phyloP scores from a whole-genome alignment of 306 rosid genomes.

The Pueraria montana region DNA sequence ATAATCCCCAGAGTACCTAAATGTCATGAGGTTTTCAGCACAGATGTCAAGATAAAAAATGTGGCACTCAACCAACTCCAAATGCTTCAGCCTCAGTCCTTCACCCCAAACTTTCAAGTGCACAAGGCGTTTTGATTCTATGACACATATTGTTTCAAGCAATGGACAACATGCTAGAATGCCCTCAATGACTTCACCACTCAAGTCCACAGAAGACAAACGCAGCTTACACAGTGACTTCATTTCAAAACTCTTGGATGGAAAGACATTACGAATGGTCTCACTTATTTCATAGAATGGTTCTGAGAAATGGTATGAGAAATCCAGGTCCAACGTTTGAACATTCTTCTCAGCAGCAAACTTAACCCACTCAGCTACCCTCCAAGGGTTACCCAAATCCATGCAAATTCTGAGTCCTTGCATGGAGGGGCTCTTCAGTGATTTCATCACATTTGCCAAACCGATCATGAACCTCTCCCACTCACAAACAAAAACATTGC shows the following conservation, averaged over 20 bases:
- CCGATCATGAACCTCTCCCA: neutral
- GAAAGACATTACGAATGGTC: neutral
- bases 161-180: slow-evolving; percentile 8
- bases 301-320: neutral
- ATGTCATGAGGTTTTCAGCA: slow-evolving; percentile 28
- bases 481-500: neutral
- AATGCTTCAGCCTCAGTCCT: slow-evolving; percentile 21
- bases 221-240: neutral
- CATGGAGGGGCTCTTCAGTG: neutral
- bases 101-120: neutral
- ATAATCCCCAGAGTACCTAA: neutral
- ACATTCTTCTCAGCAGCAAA: slow-evolving; percentile 20
- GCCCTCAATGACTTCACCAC: neutral
- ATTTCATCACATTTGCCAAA: neutral
- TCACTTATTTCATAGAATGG: neutral
- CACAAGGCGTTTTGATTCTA: neutral
- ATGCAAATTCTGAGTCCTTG: slow-evolving; percentile 35
- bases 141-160: slow-evolving; percentile 21
- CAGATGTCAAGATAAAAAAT: neutral
- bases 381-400: slow-evolving; percentile 33
- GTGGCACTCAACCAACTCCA: slow-evolving; percentile 24
- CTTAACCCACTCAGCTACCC: neutral
- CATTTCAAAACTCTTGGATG: neutral
- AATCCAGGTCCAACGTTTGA: slow-evolving; percentile 20
- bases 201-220: slow-evolving; percentile 38